Percentiles rank a stretch among this genome's conserved stretches.
These are phyloP conservation scores for Populus alba DNA, from an alignment of 345 rosid species.

Conservation along the genomic window DNA sequence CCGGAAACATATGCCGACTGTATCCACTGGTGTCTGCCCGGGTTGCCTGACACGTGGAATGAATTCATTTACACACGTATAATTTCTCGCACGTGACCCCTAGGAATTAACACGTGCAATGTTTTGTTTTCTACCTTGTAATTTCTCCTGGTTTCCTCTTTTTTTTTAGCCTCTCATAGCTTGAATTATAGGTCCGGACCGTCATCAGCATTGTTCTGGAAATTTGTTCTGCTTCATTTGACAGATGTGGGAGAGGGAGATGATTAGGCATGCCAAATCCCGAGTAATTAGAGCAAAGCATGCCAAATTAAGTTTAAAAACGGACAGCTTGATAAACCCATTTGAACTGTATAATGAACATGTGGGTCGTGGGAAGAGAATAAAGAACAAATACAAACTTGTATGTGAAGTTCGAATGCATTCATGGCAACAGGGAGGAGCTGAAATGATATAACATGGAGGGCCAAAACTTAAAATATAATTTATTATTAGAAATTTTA, in stretches of 20 bases:
- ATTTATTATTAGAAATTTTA: too few relatives aligned
- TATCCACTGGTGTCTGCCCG: slow-evolving; percentile 97
- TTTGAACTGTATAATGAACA: slow-evolving; percentile 14
- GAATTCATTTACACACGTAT: slow-evolving; percentile 78
- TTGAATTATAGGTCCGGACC: background rate
- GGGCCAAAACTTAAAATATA: too few relatives aligned
- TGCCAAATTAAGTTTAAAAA: slow-evolving; percentile 6
- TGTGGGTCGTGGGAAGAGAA: background rate
- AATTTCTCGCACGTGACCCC: slow-evolving; percentile 56
- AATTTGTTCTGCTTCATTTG: background rate
- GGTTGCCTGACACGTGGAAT: slow-evolving; percentile 91
- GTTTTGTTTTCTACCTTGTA: background rate
- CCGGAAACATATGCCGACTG: slow-evolving; percentile 86
- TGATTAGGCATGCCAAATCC: background rate
- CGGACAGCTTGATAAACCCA: background rate
- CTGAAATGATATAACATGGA: too few relatives aligned
- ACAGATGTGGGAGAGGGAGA: background rate
- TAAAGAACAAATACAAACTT: background rate
- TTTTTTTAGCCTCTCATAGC: background rate
- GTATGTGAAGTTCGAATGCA: background rate
- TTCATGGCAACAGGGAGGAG: background rate
- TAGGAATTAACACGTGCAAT: background rate
- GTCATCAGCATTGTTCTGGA: background rate
- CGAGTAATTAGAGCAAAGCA: background rate
- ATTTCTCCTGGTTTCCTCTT: background rate